Evolutionary conservation across 345 rosid species (phyloP).

Genomic region (Turritis glabra): DNA sequence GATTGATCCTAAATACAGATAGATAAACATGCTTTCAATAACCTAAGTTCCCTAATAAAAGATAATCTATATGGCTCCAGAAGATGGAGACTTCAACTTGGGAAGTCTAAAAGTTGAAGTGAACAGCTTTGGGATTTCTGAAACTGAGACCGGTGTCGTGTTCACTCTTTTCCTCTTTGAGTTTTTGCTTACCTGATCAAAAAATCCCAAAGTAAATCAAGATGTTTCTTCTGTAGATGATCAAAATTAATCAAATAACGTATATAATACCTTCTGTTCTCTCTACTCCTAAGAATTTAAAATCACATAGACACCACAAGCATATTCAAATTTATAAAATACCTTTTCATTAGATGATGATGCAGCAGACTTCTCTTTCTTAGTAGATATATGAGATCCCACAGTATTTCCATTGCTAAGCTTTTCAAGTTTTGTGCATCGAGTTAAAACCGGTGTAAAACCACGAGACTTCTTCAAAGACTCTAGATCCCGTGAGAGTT

Average conservation of each 20-base stretch:
- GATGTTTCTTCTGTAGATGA: background rate
- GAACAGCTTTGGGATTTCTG: conserved; percentile 69
- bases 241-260: background rate
- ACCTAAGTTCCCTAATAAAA: conserved; percentile 2
- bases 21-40: conserved; percentile 18
- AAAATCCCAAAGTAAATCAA: conserved; percentile 19
- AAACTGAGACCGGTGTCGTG: conserved; percentile 18
- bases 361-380: conserved; percentile 43
- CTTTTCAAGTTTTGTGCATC: conserved; percentile 37
- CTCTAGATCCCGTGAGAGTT: conserved; percentile 56
- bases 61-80: conserved; percentile 29
- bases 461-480: conserved; percentile 47
- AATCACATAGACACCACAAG: background rate
- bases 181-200: conserved; percentile 50
- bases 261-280: background rate
- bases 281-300: background rate
- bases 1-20: conserved; percentile 28
- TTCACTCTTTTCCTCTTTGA: conserved; percentile 64
- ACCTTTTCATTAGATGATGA: conserved; percentile 54
- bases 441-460: conserved; percentile 49
- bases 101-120: conserved; percentile 71
- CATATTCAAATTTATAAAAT: conserved; percentile 19
- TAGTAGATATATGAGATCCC: conserved; percentile 36
- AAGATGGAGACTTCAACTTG: conserved; percentile 61
- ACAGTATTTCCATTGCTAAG: conserved; percentile 24